These are phyloP conservation scores for Nicotiana sylvestris DNA, from an alignment of 257 asterid genomes.

Conservation along the genomic window DNA sequence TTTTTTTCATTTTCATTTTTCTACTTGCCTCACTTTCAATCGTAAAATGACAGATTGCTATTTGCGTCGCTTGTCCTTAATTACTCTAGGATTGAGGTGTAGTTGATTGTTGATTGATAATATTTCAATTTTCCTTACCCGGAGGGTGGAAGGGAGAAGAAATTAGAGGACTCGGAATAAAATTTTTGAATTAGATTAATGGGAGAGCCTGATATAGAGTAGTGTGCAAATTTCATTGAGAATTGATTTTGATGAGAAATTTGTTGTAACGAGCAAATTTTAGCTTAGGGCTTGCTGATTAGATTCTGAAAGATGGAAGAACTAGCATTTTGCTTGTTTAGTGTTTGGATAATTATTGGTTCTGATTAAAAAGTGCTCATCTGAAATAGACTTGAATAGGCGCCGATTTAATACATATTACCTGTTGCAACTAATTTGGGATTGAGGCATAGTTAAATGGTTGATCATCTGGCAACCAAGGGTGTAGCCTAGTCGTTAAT, in stretches of 20 bases:
- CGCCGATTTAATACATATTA: background rate
- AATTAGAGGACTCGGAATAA: background rate
- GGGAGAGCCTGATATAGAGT: background rate
- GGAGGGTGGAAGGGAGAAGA: background rate
- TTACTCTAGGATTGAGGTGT: background rate
- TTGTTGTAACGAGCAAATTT: background rate
- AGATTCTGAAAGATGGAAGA: background rate
- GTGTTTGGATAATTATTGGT: background rate
- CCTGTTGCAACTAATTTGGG: background rate
- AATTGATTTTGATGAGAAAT: background rate
- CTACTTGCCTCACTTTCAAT: background rate
- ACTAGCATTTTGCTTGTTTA: background rate
- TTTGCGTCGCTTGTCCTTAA: too few relatives aligned
- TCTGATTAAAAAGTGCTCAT: background rate
- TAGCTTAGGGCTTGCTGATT: background rate
- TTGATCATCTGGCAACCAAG: background rate
- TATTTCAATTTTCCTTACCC: background rate
- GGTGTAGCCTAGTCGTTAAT: too few relatives aligned
- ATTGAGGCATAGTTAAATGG: background rate
- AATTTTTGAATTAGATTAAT: background rate
- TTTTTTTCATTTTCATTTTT: background rate
- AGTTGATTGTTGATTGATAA: background rate
- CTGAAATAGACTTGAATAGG: background rate
- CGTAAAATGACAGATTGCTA: too few relatives aligned
- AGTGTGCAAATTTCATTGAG: background rate